Percentiles rank a stretch among this genome's conserved stretches.
These are phyloP conservation scores for Lachnellula cervina DNA, from an alignment of 2,329 filamentous ascomycete genomes.

Conservation along the genomic window DNA sequence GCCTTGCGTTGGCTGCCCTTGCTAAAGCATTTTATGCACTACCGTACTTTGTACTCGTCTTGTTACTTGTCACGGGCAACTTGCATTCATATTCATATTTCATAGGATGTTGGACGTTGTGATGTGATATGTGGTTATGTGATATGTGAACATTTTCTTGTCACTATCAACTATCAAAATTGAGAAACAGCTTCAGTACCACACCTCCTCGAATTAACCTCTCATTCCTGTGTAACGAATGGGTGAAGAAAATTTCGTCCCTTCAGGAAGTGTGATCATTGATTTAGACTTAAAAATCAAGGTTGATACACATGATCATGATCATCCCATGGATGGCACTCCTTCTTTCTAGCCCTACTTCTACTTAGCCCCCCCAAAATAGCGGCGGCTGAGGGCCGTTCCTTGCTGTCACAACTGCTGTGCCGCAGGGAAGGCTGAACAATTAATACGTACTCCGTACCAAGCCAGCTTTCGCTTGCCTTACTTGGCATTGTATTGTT, in stretches of 20 bases:
- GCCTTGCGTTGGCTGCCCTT: neutral
- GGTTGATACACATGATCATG: neutral
- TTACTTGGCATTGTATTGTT: neutral
- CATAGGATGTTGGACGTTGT: neutral
- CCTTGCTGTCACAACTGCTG: slow-evolving; percentile 6
- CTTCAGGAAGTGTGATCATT: neutral
- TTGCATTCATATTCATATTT: neutral
- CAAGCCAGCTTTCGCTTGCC: neutral
- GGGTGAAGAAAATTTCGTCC: neutral
- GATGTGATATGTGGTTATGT: neutral
- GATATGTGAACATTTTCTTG: neutral
- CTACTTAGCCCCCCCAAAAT: neutral
- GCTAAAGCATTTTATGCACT: neutral
- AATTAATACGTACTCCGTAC: neutral
- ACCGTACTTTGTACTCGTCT: no score
- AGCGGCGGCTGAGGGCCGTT: slow-evolving; percentile 11
- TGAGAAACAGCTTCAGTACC: neutral
- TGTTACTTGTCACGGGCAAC: neutral
- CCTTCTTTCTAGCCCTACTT: slow-evolving; percentile 1
- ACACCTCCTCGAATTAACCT: neutral
- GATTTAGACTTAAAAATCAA: neutral
- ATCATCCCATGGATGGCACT: slow-evolving; percentile 3
- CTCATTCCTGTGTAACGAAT: neutral
- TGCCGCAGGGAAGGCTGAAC: neutral
- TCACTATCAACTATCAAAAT: slow-evolving; percentile 1